These are phyloP conservation scores for Clonostachys solani DNA, from an alignment of 2,329 filamentous ascomycete genomes.

Conservation along the genomic window DNA sequence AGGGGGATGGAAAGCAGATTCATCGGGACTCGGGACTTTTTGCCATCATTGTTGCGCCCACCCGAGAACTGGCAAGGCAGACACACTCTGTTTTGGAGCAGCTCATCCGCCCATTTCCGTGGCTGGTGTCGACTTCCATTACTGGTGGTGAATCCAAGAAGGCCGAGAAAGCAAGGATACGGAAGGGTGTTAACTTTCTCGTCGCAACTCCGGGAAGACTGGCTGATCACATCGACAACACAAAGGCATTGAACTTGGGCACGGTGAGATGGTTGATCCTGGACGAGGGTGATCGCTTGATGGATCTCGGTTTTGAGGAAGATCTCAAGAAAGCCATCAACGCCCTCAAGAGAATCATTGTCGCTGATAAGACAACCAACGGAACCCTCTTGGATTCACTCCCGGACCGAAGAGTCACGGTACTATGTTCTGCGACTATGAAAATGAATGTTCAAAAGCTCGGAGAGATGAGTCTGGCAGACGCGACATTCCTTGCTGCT, in stretches of 20 bases:
- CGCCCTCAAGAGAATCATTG: conserved; percentile 63
- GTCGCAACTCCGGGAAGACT: conserved; percentile 91
- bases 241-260: conserved; percentile 80
- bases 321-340: conserved; percentile 85
- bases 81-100: conserved; percentile 84
- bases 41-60: conserved; percentile 90
- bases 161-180: conserved; percentile 85
- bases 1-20: conserved; percentile 49
- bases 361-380: conserved; percentile 56
- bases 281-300: conserved; percentile 95
- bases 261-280: conserved; percentile 91
- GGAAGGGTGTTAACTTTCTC: conserved; percentile 93
- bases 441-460: conserved; percentile 95
- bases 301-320: conserved; percentile 96
- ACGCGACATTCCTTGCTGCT: conserved; percentile 82
- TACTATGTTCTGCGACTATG: conserved; percentile 95
- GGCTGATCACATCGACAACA: conserved; percentile 89
- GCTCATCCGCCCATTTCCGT: conserved; percentile 82
- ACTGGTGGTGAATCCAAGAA: conserved; percentile 67
- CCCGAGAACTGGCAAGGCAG: conserved; percentile 90
- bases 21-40: conserved; percentile 87
- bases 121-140: conserved; percentile 88
- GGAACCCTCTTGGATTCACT: conserved; percentile 57
- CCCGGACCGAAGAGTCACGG: conserved; percentile 73
- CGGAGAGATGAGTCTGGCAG: conserved; percentile 91